Evolutionary conservation across 176 grass and related monocot genomes (phyloP).

Genomic region (Rhynchospora tenuis): DNA sequence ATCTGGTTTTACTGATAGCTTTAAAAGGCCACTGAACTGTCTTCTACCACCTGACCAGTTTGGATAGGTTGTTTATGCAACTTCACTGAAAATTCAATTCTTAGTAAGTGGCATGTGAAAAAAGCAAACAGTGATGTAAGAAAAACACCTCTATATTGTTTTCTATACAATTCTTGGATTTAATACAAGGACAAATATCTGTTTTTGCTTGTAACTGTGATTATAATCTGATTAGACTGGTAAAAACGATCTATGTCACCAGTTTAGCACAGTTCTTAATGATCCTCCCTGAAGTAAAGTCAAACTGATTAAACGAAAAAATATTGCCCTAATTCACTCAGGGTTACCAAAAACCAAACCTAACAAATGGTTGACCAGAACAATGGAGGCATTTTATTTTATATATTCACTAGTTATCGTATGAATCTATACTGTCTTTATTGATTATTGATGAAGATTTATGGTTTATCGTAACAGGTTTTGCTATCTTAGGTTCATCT

Average conservation of each 20-base stretch:
- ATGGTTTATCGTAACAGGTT: slow-evolving; percentile 3
- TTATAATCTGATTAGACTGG: background rate
- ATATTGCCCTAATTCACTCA: background rate
- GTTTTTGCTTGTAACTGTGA: background rate
- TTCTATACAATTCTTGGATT: background rate
- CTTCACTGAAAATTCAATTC: background rate
- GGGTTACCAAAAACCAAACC: background rate
- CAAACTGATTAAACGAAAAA: background rate
- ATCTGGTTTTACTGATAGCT: background rate
- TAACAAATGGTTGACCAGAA: background rate
- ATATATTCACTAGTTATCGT: background rate
- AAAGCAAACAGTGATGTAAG: background rate
- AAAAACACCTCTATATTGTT: background rate
- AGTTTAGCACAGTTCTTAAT: background rate
- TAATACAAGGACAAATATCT: background rate
- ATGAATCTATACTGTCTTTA: background rate
- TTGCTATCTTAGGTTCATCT: slow-evolving; percentile 7
- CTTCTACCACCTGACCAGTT: background rate
- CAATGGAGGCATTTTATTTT: background rate
- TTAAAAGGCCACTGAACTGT: background rate
- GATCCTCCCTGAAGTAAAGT: background rate
- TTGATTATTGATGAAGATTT: slow-evolving; percentile 2
- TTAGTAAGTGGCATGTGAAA: background rate
- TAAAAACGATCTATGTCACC: background rate
- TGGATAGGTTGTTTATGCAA: background rate